A percentile compares a stretch with the other conserved stretches of the same genome.
These are phyloP conservation scores for Prunus salicina DNA, from an alignment of 306 rosid genomes.

Conservation along the genomic window DNA sequence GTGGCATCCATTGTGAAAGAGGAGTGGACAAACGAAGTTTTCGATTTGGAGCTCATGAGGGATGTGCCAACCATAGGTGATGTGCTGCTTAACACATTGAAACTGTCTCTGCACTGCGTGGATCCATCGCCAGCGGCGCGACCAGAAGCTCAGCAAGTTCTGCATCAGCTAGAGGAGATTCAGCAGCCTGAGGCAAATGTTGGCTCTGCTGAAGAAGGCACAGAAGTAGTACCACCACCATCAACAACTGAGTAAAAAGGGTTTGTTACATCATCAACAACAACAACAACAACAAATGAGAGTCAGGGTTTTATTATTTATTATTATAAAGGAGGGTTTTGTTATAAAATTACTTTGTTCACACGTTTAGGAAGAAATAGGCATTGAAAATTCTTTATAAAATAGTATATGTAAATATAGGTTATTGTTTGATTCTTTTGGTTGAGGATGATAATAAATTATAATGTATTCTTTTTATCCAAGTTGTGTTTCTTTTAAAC, in stretches of 20 bases:
- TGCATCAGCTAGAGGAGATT: conserved; percentile 70
- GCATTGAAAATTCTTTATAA: conserved; percentile 27
- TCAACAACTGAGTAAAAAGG: conserved; percentile 28
- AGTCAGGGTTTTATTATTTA: not conserved
- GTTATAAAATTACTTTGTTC: not conserved
- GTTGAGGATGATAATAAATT: conserved; percentile 15
- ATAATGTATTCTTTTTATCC: conserved; percentile 16
- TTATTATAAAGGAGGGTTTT: not conserved
- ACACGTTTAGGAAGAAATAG: conserved; percentile 1
- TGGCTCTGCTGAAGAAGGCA: conserved; percentile 43
- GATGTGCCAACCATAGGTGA: conserved; percentile 63
- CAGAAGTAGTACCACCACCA: conserved; percentile 25
- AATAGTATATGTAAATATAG: conserved; percentile 34
- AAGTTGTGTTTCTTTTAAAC: conserved; percentile 19
- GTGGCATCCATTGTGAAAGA: conserved; percentile 88
- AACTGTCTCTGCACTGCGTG: conserved; percentile 80
- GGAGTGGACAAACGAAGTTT: conserved; percentile 89
- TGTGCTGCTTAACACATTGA: conserved; percentile 76
- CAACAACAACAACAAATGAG: no score
- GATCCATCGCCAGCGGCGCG: conserved; percentile 82
- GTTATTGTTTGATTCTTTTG: conserved; percentile 20
- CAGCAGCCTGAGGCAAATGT: conserved; percentile 56
- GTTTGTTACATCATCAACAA: no score
- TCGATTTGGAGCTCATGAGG: conserved; percentile 82
- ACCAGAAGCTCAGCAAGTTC: conserved; percentile 76